Conservation (phyloP, 306 rosid species). For the Dicorynia guianensis region DNA sequence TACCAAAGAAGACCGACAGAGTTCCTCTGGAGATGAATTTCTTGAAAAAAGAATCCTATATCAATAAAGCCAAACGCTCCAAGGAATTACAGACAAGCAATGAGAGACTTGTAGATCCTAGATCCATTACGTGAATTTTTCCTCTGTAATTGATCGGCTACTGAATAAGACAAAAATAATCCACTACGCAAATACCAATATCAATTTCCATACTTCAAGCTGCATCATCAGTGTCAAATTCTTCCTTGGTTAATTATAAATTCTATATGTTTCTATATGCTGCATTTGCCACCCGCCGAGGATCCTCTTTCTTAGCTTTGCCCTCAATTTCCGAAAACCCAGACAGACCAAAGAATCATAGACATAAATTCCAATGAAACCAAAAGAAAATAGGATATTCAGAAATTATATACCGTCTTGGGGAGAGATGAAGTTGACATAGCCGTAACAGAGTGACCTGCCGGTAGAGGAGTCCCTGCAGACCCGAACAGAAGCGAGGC, state of each 20-base stretch:
- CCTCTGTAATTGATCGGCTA: background rate
- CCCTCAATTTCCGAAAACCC: background rate
- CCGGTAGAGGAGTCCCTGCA: constrained; percentile 68
- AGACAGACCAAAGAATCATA: background rate
- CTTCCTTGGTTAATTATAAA: background rate
- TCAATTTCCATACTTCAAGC: background rate
- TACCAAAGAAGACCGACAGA: background rate
- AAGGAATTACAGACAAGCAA: background rate
- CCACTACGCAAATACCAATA: background rate
- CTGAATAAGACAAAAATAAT: constrained; percentile 12
- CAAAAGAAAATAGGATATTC: background rate
- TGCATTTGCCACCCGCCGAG: background rate
- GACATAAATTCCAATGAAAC: background rate
- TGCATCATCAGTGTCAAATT: background rate
- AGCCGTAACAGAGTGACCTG: constrained; percentile 84
- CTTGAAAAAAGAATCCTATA: background rate
- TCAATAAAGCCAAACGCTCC: constrained; percentile 1
- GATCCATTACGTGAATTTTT: background rate
- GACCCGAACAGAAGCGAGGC: constrained; percentile 65
- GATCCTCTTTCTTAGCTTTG: background rate
- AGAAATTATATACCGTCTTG: constrained; percentile 62
- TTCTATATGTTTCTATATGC: background rate
- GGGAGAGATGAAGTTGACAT: constrained; percentile 68
- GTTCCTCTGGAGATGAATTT: background rate
- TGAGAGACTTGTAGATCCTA: background rate